phyloP scores from a whole-genome alignment of 2,329 filamentous ascomycete species.

The Paecilomyces dactylethromorphus region DNA sequence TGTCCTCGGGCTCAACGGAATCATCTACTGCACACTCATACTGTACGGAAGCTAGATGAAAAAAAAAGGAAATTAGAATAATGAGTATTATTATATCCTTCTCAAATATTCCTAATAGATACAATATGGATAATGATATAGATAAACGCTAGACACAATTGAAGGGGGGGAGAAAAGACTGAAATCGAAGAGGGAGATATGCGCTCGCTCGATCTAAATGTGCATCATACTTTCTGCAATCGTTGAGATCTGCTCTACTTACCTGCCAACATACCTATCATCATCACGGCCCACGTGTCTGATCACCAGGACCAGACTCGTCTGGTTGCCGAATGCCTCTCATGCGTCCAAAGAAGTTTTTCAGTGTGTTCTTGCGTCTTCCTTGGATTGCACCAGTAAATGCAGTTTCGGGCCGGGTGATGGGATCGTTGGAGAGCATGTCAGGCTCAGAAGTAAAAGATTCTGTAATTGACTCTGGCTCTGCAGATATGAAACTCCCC shows the following conservation, averaged over 20 bases:
- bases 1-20: too few species aligned
- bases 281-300: background rate
- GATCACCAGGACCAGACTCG: background rate
- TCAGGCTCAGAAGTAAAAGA: background rate
- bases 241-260: background rate
- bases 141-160: background rate
- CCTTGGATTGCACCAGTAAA: background rate
- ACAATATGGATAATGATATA: background rate
- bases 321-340: background rate
- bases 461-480: background rate
- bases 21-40: background rate
- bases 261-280: background rate
- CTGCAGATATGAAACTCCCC: slow-evolving; percentile 1
- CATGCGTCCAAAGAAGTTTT: background rate
- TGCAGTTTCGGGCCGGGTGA: background rate
- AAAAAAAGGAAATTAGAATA: background rate
- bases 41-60: background rate
- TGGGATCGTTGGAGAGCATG: background rate
- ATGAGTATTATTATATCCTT: background rate
- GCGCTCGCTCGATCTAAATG: background rate
- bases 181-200: background rate
- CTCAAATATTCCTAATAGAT: background rate
- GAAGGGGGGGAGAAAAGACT: background rate
- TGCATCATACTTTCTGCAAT: background rate
- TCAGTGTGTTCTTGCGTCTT: background rate